Evolutionary conservation across 768 basidiomycete species (phyloP), one percentile per base, ranked within the genome.

Genomic region (Psilocybe tampanensis): DNA sequence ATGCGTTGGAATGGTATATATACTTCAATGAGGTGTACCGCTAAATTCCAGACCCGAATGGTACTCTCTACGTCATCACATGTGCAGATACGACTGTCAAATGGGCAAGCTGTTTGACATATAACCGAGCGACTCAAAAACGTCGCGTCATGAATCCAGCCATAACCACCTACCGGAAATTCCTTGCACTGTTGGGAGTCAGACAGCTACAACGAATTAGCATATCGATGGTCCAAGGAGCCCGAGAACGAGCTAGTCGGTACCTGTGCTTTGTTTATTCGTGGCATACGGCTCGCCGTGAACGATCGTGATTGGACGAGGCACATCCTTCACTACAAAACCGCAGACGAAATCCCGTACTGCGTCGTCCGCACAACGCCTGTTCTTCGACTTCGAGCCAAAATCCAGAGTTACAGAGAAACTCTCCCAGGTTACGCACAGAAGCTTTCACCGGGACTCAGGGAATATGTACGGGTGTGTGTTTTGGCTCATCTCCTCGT

Each of bases 1-100:
- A 65, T 41, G 56, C 64, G 13, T 23, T 56, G 6, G 23, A 51
- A 1, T 65, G 64, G 61, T 56, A 62, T 24, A 36, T 21, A 2
- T 51, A 24, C 33, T 15, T 56, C n/a, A 47, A 50, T 12, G 15
- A 54, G 9, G 8, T 18, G 7, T 2, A 0, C 6, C 13, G 19
- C n/a, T 7, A 11, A 17, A 11, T 45, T 48, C 9, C 9, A 4
- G 5, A 29, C 13, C 52, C 58, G 1, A 57, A 57, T 41, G 55
- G 55, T 1, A 43, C 55, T 11, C 23, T 60, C 3, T 56, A 49
- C n/a, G 36, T 60, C 15, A 43, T 60, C 17, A 60, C 60, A 1
- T 55, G 55, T 3, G 50, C 55, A 29, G 60, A 60, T 42, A 57
- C 45, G 44, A 22, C 52, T 17, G 36, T 26, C 39, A 21, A 51